A percentile compares a stretch with the other conserved stretches of the same genome.
phyloP scores from a whole-genome alignment of 2,329 filamentous ascomycete species.

The Ilyonectria destructans region DNA sequence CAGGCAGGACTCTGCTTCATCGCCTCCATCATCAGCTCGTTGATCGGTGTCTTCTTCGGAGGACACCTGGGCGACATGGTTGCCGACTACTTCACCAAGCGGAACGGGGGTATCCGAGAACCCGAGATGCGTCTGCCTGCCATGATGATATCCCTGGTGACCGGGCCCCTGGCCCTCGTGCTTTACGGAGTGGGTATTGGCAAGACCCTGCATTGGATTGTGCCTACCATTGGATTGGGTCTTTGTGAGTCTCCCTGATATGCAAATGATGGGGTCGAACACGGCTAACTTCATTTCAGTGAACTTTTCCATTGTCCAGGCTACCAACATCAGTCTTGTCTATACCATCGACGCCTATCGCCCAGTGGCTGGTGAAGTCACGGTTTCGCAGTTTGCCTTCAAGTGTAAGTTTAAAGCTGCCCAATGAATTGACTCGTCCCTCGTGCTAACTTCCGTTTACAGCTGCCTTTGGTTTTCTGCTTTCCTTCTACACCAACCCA shows the following conservation, averaged over 20 bases:
- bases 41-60: conserved; percentile 54
- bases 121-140: conserved; percentile 60
- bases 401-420: conserved; percentile 54
- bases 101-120: conserved; percentile 57
- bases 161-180: conserved; percentile 30
- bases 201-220: conserved; percentile 39
- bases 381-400: conserved; percentile 58
- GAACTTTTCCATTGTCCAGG: conserved; percentile 40
- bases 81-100: conserved; percentile 53
- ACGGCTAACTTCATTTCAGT: conserved; percentile 48
- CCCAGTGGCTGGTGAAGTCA: conserved; percentile 39
- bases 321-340: conserved; percentile 40
- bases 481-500: conserved; percentile 72
- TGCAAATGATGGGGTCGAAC: no score
- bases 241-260: conserved; percentile 56
- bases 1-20: conserved; percentile 67
- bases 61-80: conserved; percentile 55
- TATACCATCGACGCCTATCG: conserved; percentile 42
- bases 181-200: conserved; percentile 40
- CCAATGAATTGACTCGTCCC: not conserved
- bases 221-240: conserved; percentile 39
- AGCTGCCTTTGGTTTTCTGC: conserved; percentile 68
- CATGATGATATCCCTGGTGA: conserved; percentile 51
- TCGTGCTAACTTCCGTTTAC: not conserved
- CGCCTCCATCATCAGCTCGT: conserved; percentile 60